These are phyloP conservation scores for Begonia peltatifolia DNA, from an alignment of 306 rosid species.

Conservation along the genomic window DNA sequence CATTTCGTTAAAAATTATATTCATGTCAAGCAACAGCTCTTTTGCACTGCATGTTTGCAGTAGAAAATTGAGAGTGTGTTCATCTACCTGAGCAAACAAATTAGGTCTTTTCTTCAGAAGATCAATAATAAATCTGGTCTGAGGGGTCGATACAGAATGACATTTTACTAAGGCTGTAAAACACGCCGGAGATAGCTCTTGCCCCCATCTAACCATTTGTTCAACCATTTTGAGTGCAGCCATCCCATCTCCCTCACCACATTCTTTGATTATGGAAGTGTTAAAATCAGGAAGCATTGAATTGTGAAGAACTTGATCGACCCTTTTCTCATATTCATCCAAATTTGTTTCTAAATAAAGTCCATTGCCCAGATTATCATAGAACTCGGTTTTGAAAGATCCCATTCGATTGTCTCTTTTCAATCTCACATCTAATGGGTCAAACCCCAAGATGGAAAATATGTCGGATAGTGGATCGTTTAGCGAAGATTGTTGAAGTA, in stretches of 20 bases:
- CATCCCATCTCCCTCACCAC: constrained; percentile 26
- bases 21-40: constrained; percentile 37
- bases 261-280: constrained; percentile 28
- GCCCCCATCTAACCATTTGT: constrained; percentile 72
- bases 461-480: constrained; percentile 55
- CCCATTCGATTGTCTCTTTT: constrained; percentile 52
- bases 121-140: constrained; percentile 14
- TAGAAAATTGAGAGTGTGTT: constrained; percentile 43
- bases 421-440: constrained; percentile 48
- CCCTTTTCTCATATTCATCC: constrained; percentile 50
- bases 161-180: constrained; percentile 32
- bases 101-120: constrained; percentile 38
- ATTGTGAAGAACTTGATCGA: constrained; percentile 41
- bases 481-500: constrained; percentile 24
- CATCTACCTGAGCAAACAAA: constrained; percentile 36
- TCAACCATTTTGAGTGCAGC: constrained; percentile 35
- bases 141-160: constrained; percentile 40
- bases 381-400: constrained; percentile 58
- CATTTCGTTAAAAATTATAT: constrained; percentile 40
- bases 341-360: constrained; percentile 79
- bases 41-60: constrained; percentile 50
- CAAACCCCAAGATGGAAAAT: constrained; percentile 59
- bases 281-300: constrained; percentile 44
- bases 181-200: constrained; percentile 39
- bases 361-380: constrained; percentile 74